Evolutionary conservation across 2,329 filamentous ascomycete genomes (phyloP).

Genomic region (Cytospora mali): DNA sequence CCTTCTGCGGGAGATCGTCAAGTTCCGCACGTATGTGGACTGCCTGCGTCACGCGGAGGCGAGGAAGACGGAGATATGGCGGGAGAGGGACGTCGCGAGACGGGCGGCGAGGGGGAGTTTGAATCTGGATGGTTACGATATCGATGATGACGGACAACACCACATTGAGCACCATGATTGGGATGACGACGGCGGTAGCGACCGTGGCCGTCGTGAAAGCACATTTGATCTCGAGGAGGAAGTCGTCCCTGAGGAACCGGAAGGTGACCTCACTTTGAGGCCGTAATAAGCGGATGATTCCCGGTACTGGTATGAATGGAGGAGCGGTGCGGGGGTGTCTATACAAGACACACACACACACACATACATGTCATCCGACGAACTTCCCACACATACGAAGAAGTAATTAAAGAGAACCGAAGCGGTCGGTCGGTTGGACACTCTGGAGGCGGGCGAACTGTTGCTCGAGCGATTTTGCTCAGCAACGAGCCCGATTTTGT

Average conservation of each 20-base stretch:
- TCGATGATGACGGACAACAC: background rate
- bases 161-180: background rate
- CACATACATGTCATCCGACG: background rate
- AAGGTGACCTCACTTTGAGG: slow-evolving; percentile 15
- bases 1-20: slow-evolving; percentile 89
- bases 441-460: background rate
- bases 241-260: slow-evolving; percentile 11
- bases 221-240: slow-evolving; percentile 8
- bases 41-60: slow-evolving; percentile 71
- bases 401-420: background rate
- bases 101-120: slow-evolving; percentile 53
- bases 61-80: slow-evolving; percentile 72
- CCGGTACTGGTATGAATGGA: background rate
- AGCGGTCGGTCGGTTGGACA: background rate
- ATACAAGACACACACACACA: background rate
- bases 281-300: background rate
- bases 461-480: background rate
- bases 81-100: slow-evolving; percentile 56
- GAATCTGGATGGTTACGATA: slow-evolving; percentile 42
- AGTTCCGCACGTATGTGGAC: slow-evolving; percentile 95
- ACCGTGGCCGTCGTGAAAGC: background rate
- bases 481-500: background rate
- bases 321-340: background rate
- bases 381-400: background rate
- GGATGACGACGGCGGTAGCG: background rate